Evolutionary conservation across 495 filamentous ascomycete genomes (phyloP), one percentile per base, ranked within the genome.

Genomic region (Rhypophila decipiens): DNA sequence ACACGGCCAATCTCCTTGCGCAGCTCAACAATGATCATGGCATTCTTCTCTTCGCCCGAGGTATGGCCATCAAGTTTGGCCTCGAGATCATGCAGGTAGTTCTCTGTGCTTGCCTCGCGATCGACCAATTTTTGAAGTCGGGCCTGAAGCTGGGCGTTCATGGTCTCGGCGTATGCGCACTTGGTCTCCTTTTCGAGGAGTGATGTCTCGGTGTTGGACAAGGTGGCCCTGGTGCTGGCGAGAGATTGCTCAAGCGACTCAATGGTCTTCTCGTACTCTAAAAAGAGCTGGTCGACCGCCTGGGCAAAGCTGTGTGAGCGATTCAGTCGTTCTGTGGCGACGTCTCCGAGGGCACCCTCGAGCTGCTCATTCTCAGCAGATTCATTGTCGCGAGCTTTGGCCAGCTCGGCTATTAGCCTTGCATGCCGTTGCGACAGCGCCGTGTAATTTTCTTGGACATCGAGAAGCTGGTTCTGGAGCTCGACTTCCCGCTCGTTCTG

Each of bases 241-340:
- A 99, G 79, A 1, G 90, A 94, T 34, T 88, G 80, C 69, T 99
- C 94, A 21, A 99, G 78, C 54, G 77, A 85, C 61, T 96, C 88
- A 49, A 99, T 97, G 0, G 93, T 99, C 77, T 95, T 96, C 57
- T 99, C 93, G 62, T 99, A 99, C 60, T 99, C 93, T 15, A 97
- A 69, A 13, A 99, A 88, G 34, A 99, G 88, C 60, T 93, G 85
- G 58, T 99, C 94, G 23, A 96, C 90, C 35, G 90, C 90, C 64
- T 93, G 83, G 7, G 91, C 89, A 66, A 97, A 96, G 8, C 87
- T 90, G 56, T 90, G 93, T 15, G 93, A 97, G 15, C 91, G 83
- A 58, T 96, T 94, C 47, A 97, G 71, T 47, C 94, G 76, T 62
- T 96, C 90, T 7, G 90, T 81, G 2, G 93, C 91, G 53, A 76